Percentiles rank a stretch among this genome's conserved stretches.
Conservation (phyloP, 1,284 basidiomycete genomes). For the Microbotryum scabiosae region DNA sequence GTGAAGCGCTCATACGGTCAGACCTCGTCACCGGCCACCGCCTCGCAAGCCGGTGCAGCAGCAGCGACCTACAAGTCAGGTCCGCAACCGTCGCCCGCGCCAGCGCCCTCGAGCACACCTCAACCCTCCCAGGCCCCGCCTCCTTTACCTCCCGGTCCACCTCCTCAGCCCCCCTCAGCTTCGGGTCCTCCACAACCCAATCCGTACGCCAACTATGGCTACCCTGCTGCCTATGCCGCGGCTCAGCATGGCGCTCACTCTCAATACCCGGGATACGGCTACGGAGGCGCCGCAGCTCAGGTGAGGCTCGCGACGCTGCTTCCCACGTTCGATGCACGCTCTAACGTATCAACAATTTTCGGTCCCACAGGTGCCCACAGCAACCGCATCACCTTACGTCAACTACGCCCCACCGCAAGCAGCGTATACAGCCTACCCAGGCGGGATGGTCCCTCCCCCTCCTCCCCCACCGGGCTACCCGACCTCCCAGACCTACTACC, state of each 20-base stretch:
- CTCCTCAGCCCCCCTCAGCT: background rate
- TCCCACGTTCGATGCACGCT: rapidly evolving
- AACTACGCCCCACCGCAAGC: slow-evolving; percentile 4
- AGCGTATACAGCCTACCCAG: slow-evolving; percentile 4
- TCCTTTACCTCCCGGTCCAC: background rate
- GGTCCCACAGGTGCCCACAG: background rate
- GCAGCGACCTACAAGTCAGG: slow-evolving; percentile 4
- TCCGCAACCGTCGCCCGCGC: background rate
- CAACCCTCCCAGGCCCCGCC: background rate
- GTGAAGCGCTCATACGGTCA: slow-evolving; percentile 13
- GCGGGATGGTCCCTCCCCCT: too few species aligned
- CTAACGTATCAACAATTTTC: background rate
- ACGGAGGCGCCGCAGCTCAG: slow-evolving; percentile 10
- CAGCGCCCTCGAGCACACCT: background rate
- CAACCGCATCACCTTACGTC: background rate
- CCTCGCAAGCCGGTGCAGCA: background rate
- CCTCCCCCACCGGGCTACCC: background rate
- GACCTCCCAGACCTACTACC: background rate
- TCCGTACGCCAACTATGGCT: background rate
- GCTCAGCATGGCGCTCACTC: slow-evolving; percentile 19
- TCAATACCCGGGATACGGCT: slow-evolving; percentile 30
- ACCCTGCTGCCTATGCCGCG: background rate
- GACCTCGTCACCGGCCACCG: background rate
- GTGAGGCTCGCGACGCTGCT: background rate
- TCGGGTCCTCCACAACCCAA: background rate